Conservation (phyloP, 305 asterid genomes). For the Solanum hybrid region DNA sequence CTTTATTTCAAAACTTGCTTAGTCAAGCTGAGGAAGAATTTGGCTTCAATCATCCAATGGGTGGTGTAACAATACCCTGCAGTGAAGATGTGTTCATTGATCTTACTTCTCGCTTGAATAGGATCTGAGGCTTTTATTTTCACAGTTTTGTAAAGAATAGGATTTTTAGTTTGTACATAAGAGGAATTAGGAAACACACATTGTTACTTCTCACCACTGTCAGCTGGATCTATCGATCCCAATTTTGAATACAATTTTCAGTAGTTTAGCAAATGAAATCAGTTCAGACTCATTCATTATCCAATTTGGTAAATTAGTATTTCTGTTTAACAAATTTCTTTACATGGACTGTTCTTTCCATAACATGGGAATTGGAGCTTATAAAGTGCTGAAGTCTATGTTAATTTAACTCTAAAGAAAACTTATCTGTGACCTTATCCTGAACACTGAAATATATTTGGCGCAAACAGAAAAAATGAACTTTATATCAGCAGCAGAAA, state of each 20-base stretch:
- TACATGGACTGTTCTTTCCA: background rate
- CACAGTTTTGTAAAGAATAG: background rate
- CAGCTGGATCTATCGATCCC: too few species aligned
- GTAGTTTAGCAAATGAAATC: background rate
- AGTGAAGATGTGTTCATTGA: slow-evolving; percentile 58
- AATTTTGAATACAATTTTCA: too few species aligned
- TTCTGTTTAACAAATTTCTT: background rate
- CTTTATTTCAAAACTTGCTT: slow-evolving; percentile 27
- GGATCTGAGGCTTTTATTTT: slow-evolving; percentile 1
- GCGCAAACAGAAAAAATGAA: background rate
- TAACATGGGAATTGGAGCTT: background rate
- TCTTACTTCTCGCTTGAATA: slow-evolving; percentile 52
- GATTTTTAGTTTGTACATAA: background rate
- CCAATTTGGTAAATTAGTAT: background rate
- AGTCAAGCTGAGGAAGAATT: slow-evolving; percentile 5
- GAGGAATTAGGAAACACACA: background rate
- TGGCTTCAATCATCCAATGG: slow-evolving; percentile 4
- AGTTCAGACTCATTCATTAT: background rate
- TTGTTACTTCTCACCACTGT: background rate
- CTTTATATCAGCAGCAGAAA: background rate
- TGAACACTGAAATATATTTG: background rate
- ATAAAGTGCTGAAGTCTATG: background rate
- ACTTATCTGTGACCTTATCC: background rate
- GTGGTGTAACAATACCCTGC: slow-evolving; percentile 33
- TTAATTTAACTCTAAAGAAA: background rate